Base-by-base conservation (phyloP, 371 early-diverging fungal species). In the Rhizomucor miehei region DNA sequence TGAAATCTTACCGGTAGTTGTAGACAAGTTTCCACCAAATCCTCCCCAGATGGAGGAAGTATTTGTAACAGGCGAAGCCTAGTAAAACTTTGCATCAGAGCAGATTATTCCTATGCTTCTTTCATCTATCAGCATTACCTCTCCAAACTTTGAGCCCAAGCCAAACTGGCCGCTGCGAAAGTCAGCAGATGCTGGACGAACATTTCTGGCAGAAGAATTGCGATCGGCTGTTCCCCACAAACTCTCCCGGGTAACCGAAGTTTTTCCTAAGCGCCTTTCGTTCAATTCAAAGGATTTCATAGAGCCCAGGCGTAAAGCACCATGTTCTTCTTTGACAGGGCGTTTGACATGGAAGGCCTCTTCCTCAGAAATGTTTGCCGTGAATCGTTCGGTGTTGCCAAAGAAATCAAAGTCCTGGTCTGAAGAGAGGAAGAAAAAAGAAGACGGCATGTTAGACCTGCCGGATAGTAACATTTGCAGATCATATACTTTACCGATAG, bases 41-140 rank as follows among this genome's bases (percentile, higher is more conserved):
- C 69, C 69, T 19, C 76, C 76, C 76, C 76, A 75, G 41, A 75
- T 75, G 6, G 72, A 72, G 8, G 23, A 24, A 5, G 49, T 38
- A 29, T 24, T 41, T 29, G 69, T 92, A 37, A 95, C 94, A 0
- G 95, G 95, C 47, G 94, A 95, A 69, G 79, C 87, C 55, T 51
- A 51, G 29, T 19, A 50, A 8, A 19, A 1, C 36, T 34, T 19
- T 10, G 20, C 11, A 25, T 34, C n/a, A 25, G 24, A 24, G 25
- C 48, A 19, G 24, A 13, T 17, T 4, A 21, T 5, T 3, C 11
- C 16, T 36, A 8, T 17, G 35, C 24, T 29, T 3, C 29, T 29
- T 9, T 37, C 24, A 39, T 39, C 21, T 51, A 24, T 16, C 36
- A 51, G 10, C 38, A 69, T 0, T 54, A 44, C 34, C 37, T 46